These are phyloP conservation scores for Madurella mycetomatis DNA, from an alignment of 2,329 filamentous ascomycete genomes.

Conservation along the genomic window DNA sequence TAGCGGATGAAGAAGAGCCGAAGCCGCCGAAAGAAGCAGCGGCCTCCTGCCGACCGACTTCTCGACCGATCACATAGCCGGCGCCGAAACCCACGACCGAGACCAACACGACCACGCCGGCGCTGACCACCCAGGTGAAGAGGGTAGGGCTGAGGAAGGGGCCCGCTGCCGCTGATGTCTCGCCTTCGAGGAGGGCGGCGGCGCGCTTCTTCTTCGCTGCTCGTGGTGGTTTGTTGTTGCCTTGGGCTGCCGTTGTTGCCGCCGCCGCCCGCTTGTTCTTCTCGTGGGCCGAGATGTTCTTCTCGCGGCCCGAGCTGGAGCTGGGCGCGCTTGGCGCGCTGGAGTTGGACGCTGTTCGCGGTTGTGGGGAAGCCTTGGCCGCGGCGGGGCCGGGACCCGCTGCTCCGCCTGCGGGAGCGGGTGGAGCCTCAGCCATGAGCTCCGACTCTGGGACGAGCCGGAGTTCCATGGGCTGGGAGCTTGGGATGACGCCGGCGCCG, in stretches of 20 bases:
- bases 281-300: constrained; percentile 28
- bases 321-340: constrained; percentile 28
- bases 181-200: constrained; percentile 33
- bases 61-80: constrained; percentile 63
- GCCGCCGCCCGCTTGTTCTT: constrained; percentile 47
- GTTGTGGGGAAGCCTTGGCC: constrained; percentile 19
- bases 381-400: constrained; percentile 15
- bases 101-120: constrained; percentile 63
- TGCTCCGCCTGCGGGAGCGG: constrained; percentile 2
- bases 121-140: constrained; percentile 61
- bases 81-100: constrained; percentile 66
- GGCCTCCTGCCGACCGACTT: constrained; percentile 59
- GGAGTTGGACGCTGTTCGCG: constrained; percentile 30
- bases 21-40: constrained; percentile 35
- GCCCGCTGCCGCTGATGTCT: constrained; percentile 26
- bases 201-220: constrained; percentile 57
- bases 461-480: constrained; percentile 53
- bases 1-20: not conserved
- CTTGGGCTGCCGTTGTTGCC: not conserved
- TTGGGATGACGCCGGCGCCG: constrained; percentile 40
- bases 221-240: constrained; percentile 35
- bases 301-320: constrained; percentile 24
- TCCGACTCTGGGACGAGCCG: constrained; percentile 59
- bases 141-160: constrained; percentile 49
- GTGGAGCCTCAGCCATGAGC: constrained; percentile 38